These are phyloP conservation scores for Linnemannia zychae DNA, from an alignment of 192 early-diverging fungal genomes.

Conservation along the genomic window DNA sequence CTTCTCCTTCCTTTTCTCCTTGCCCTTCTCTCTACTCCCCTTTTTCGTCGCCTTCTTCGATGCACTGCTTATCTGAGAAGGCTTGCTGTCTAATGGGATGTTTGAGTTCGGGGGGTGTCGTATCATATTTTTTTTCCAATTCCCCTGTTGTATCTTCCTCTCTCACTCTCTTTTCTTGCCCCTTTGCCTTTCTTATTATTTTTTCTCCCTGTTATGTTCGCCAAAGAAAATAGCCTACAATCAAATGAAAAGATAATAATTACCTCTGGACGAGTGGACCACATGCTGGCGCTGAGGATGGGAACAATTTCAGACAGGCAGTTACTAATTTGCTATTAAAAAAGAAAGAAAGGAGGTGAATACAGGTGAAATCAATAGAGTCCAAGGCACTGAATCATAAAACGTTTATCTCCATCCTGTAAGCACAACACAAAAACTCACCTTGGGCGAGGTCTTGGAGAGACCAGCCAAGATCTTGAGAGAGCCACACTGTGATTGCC, in stretches of 20 bases:
- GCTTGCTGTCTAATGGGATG: background rate
- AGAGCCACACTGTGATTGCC: conserved; percentile 71
- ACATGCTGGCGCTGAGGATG: conserved; percentile 77
- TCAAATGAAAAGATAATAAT: conserved; percentile 10
- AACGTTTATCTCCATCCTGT: background rate
- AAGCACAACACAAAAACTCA: background rate
- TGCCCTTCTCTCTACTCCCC: background rate
- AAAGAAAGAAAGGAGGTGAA: background rate
- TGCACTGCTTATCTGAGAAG: background rate
- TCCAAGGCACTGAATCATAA: background rate
- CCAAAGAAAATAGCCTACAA: background rate
- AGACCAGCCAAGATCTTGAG: conserved; percentile 54
- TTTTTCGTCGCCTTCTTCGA: background rate
- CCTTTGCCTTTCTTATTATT: background rate
- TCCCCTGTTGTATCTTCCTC: background rate
- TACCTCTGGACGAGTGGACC: conserved; percentile 83
- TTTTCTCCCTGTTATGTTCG: background rate
- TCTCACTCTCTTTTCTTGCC: background rate
- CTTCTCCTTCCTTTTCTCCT: too few species aligned
- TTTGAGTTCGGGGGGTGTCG: conserved; percentile 6
- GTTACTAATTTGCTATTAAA: conserved; percentile 52
- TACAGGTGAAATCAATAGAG: background rate
- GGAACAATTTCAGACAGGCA: conserved; percentile 73
- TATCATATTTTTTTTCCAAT: background rate
- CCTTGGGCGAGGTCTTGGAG: conserved; percentile 54